A percentile compares a stretch with the other conserved stretches of the same genome.
Evolutionary conservation across 495 filamentous ascomycete genomes (phyloP).

Genomic region (Penicillium canescens): DNA sequence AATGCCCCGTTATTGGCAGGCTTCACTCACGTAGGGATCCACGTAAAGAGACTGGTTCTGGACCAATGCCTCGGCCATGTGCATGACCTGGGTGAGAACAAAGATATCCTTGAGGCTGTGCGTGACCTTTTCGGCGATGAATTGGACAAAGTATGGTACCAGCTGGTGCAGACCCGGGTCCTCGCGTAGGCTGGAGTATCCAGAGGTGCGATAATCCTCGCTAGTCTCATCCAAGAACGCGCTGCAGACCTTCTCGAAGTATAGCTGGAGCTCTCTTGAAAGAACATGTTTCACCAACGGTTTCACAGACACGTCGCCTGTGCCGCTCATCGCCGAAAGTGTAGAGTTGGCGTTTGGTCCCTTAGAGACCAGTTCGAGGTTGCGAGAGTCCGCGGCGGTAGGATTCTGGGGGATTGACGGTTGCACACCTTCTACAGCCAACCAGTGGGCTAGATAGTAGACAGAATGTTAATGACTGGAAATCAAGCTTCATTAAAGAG

Average conservation of each 20-base stretch:
- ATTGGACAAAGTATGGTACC: conserved; percentile 92
- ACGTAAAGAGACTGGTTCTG: conserved; percentile 80
- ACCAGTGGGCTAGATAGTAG: conserved; percentile 73
- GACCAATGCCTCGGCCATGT: conserved; percentile 78
- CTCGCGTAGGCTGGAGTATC: conserved; percentile 73
- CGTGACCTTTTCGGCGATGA: conserved; percentile 91
- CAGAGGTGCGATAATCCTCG: conserved; percentile 83
- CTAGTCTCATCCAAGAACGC: conserved; percentile 82
- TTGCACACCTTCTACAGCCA: conserved; percentile 94
- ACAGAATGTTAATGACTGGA: conserved; percentile 20
- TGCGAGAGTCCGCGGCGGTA: conserved; percentile 74
- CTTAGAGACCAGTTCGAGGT: conserved; percentile 83
- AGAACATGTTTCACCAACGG: conserved; percentile 93
- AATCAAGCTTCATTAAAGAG: not conserved
- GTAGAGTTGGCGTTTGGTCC: conserved; percentile 81
- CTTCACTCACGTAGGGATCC: conserved; percentile 73
- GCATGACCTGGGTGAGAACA: conserved; percentile 85
- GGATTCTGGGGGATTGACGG: conserved; percentile 96
- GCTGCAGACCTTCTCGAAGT: conserved; percentile 89
- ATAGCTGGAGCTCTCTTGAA: conserved; percentile 93
- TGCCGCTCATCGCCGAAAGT: conserved; percentile 77
- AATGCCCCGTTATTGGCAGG: not conserved
- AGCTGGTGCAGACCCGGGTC: conserved; percentile 95
- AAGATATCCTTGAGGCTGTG: conserved; percentile 86
- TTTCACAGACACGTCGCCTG: conserved; percentile 78